Conservation (phyloP, 176 grass and related monocot species). For the Carex pumila region DNA sequence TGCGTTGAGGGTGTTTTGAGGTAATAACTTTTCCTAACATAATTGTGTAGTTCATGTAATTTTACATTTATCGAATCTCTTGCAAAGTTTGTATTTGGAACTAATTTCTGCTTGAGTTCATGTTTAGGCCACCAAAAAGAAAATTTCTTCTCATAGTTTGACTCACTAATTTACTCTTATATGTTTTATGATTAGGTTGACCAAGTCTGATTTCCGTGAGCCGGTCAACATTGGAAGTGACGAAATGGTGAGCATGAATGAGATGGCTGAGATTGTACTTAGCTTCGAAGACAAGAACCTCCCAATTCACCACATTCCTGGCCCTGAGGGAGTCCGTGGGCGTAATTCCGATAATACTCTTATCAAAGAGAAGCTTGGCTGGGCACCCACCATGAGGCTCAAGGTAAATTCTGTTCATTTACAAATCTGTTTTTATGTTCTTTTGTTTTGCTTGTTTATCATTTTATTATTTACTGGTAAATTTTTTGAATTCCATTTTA, state of each 20-base stretch:
- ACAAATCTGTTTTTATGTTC: background rate
- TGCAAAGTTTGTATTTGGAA: background rate
- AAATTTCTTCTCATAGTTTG: background rate
- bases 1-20: constrained; percentile 83
- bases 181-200: constrained; percentile 39
- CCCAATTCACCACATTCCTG: constrained; percentile 81
- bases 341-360: constrained; percentile 87
- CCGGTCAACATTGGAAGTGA: constrained; percentile 79
- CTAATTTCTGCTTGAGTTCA: background rate
- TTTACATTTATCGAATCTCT: background rate
- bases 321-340: constrained; percentile 69
- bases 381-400: constrained; percentile 80
- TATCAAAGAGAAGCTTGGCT: constrained; percentile 88
- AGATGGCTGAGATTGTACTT: constrained; percentile 83
- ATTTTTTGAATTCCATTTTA: background rate
- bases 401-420: constrained; percentile 33
- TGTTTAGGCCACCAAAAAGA: background rate
- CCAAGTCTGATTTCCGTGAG: constrained; percentile 76
- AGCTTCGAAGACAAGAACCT: constrained; percentile 69
- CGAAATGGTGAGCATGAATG: constrained; percentile 91
- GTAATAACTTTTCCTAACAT: constrained; percentile 19
- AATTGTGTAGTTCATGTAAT: background rate
- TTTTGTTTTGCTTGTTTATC: background rate
- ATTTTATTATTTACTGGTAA: background rate
- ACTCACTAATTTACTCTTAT: background rate